Evolutionary conservation across 257 asterid genomes (phyloP), one percentile per base, ranked within the genome.

Genomic region (Solanum tacnaense): DNA sequence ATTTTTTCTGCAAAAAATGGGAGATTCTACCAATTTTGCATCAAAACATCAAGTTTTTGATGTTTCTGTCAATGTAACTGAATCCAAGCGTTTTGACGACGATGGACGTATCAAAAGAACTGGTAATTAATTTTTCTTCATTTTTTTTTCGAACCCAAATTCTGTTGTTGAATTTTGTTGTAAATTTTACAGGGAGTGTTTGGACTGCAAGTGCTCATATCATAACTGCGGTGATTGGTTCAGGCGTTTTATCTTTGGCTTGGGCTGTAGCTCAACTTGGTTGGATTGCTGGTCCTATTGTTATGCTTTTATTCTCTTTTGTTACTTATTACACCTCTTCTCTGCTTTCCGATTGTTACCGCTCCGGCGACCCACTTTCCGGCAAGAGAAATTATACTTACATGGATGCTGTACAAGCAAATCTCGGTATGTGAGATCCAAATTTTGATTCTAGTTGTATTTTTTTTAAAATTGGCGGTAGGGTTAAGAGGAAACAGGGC

Each of bases 151-250:
- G 23, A 60, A 23, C 68, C 68, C 27, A 1, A 60, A 60, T 23
- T 60, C 13, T 60, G 29, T 21, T 65, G 32, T 65, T 65, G 72
- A 65, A 25, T 67, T 67, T 8, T 15, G 5, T 52, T 67, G 20
- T 12, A 62, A 62, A 62, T n/a, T 31, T 38, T 86, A 74, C 38
- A 93, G 95, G 94, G n/a, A 89, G 71, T 46, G 88, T 91, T 3
- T 93, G 95, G 95, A 93, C 95, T 8, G 93, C 94, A 65, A 93
- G 95, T 90, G 93, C 95, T 7, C 95, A 93, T 58, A 93, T 93
- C 34, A 92, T 93, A n/a, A 93, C 95, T 35, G 95, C 95, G 1
- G 95, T 93, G 34, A 93, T 93, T 73, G 95, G 95, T 9, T 92
- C 94, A 4, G 95, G 95, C 39, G 95, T 93, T 34, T 56, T 93